These are phyloP conservation scores for Dactylellina drechsleri DNA, from an alignment of 2,329 filamentous ascomycete species.

Conservation along the genomic window DNA sequence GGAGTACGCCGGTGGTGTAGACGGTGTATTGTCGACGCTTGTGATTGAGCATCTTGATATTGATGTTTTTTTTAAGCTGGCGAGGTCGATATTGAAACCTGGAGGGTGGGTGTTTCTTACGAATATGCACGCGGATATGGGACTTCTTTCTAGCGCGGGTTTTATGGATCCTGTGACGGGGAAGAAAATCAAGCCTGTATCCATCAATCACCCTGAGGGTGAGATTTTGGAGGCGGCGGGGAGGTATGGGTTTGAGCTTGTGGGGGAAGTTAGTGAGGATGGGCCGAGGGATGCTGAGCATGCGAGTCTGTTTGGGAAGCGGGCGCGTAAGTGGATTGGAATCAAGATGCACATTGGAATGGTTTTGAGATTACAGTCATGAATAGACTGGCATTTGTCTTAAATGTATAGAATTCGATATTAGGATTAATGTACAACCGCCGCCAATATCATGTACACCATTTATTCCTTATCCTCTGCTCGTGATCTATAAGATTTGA, in stretches of 20 bases:
- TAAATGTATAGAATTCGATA: no score
- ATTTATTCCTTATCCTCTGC: slow-evolving; percentile 66
- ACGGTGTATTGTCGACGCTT: slow-evolving; percentile 70
- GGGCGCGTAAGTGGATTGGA: slow-evolving; percentile 73
- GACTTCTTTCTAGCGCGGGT: slow-evolving; percentile 67
- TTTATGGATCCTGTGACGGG: slow-evolving; percentile 67
- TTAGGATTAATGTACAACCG: no score
- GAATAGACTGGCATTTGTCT: no score
- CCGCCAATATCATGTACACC: slow-evolving; percentile 60
- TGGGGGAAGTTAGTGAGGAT: slow-evolving; percentile 63
- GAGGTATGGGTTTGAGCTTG: slow-evolving; percentile 64
- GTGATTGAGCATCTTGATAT: slow-evolving; percentile 73
- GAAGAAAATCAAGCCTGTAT: slow-evolving; percentile 70
- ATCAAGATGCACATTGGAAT: slow-evolving; percentile 68
- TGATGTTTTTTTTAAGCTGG: slow-evolving; percentile 65
- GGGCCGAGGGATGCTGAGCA: slow-evolving; percentile 66
- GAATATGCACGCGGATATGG: slow-evolving; percentile 76
- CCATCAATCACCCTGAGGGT: slow-evolving; percentile 68
- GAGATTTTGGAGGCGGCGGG: slow-evolving; percentile 67
- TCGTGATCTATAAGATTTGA: slow-evolving; percentile 74
- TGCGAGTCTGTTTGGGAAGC: slow-evolving; percentile 69
- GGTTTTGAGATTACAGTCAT: slow-evolving; percentile 56
- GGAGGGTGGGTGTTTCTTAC: slow-evolving; percentile 70
- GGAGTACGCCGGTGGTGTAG: slow-evolving; percentile 56
- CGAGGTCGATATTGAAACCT: slow-evolving; percentile 63